Base-by-base conservation (phyloP, 495 filamentous ascomycete genomes). In the Elaphomyces granulatus region DNA sequence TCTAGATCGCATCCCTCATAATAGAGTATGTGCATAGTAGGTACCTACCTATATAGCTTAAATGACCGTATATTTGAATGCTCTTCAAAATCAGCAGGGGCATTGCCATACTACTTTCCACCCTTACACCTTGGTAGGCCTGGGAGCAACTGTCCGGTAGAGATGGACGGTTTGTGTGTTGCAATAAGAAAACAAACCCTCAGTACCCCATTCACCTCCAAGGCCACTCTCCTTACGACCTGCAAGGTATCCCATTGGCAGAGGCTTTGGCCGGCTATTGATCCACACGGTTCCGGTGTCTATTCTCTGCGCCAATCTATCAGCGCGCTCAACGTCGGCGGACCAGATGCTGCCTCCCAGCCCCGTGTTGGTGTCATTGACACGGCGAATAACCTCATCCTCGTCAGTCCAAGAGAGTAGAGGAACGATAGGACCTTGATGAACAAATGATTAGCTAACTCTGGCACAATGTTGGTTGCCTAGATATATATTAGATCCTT, bases 181-280 rank as follows among this genome's bases (percentile, higher is more conserved):
- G 43, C 58, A 61, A 48, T 73, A 80, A 15, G 63, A 58, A 47
- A 74, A 53, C 38, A 78, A 44, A 0, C 75, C 75, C 33, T 66
- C 64, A 37, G 59, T 57, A n/a, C 69, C 69, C 52, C 72, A 68
- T 52, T 78, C 76, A 6, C 68, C 71, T 4, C 75, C 75, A 36
- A 77, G 67, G 8, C 77, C 77, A 42, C 64, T 71, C 47, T 77
- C 67, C 63, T 81, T 80, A 54, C 72, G 67, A 15, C 77, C 77
- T 17, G 54, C 61, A 44, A 81, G 76, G 48, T 64, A 65, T 3
- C 68, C 70, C 35, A 60, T 64, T 15, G 66, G 66, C 7, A 35
- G 41, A 2, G 38, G 35, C 8, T 43, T 45, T 15, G 45, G 38
- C 19, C 37, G 35, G 1, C 37, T 37, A 43, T 58, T 63, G n/a